Conservation (phyloP, 176 grass and related monocot species). For the Oryza rufipogon region DNA sequence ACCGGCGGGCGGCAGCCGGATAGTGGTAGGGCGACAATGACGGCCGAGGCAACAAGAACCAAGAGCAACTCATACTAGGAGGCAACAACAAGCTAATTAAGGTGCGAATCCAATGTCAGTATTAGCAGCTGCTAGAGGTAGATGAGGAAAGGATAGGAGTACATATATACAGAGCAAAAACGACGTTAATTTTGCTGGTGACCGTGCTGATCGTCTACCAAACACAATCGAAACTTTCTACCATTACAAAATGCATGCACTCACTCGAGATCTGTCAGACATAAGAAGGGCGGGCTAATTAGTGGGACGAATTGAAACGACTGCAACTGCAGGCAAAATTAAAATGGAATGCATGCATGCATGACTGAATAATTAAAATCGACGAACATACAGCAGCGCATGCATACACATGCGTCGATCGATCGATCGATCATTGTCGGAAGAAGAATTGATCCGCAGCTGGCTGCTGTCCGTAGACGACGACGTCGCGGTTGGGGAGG, state of each 20-base stretch:
- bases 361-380: neutral
- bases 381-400: neutral
- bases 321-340: no score
- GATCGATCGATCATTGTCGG: neutral
- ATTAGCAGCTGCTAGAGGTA: no score
- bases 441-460: neutral
- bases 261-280: neutral
- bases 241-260: neutral
- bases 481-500: constrained; percentile 35
- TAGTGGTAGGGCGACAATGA: neutral
- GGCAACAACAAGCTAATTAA: no score
- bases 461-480: neutral
- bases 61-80: no score
- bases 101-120: no score
- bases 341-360: neutral
- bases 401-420: no score
- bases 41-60: neutral
- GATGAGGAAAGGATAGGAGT: neutral
- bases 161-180: neutral
- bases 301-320: neutral
- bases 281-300: no score
- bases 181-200: no score
- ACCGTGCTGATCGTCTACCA: no score
- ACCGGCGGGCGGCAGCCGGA: no score
- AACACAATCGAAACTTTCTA: no score